These are phyloP conservation scores for Alternaria atra DNA, from an alignment of 2,329 filamentous ascomycete genomes.

Conservation along the genomic window DNA sequence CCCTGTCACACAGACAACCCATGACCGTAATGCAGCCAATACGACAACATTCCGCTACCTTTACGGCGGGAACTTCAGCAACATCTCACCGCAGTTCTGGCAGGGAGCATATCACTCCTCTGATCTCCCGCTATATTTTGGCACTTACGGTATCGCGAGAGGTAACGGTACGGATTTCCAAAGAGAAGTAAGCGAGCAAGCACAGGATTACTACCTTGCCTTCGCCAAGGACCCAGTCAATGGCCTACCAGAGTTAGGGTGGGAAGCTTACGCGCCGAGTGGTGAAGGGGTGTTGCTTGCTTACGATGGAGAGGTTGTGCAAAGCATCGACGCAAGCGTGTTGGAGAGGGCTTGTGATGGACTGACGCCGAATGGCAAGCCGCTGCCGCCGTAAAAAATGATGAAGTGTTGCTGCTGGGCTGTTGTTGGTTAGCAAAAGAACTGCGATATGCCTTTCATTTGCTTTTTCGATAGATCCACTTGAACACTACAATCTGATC, in stretches of 20 bases:
- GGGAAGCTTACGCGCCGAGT: conserved; percentile 41
- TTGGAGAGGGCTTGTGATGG: conserved; percentile 32
- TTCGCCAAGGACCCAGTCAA: conserved; percentile 47
- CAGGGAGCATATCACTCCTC: conserved; percentile 49
- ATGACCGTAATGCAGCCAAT: conserved; percentile 33
- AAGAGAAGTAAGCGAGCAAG: conserved; percentile 41
- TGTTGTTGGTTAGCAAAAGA: neutral
- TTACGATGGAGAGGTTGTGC: conserved; percentile 21
- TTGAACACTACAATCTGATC: neutral
- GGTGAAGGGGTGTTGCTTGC: conserved; percentile 38
- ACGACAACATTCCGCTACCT: conserved; percentile 50
- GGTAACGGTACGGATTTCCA: conserved; percentile 42
- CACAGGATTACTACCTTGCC: conserved; percentile 51
- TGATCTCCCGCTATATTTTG: conserved; percentile 50
- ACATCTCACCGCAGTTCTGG: conserved; percentile 47
- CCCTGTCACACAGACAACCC: conserved; percentile 38
- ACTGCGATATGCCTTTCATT: neutral
- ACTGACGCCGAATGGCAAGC: conserved; percentile 9
- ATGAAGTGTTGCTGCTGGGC: neutral
- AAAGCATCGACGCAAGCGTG: conserved; percentile 27
- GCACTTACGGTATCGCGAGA: conserved; percentile 41
- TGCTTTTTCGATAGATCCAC: no score
- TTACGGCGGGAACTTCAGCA: conserved; percentile 50
- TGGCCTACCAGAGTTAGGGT: conserved; percentile 43
- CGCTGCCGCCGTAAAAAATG: conserved; percentile 10